These are phyloP conservation scores for Somion occarium DNA, from an alignment of 1,284 basidiomycete species.

Conservation along the genomic window DNA sequence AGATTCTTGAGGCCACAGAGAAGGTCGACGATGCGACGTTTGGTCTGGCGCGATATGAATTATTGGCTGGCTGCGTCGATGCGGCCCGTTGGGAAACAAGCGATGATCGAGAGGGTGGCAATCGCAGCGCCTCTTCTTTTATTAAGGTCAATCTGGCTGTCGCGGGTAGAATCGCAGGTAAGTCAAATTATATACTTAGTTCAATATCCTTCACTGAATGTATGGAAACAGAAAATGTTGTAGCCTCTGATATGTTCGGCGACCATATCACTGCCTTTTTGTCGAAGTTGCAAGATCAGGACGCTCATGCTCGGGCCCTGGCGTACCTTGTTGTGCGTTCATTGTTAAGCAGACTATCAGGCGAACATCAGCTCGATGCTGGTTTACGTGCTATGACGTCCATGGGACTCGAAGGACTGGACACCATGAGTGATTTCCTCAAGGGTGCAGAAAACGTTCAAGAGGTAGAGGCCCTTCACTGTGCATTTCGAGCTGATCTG, in stretches of 20 bases:
- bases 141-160: constrained; percentile 47
- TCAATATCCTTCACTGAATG: background rate
- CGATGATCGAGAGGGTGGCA: constrained; percentile 29
- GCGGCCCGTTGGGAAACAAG: constrained; percentile 32
- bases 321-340: constrained; percentile 55
- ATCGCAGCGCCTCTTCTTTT: constrained; percentile 37
- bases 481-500: background rate
- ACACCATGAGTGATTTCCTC: constrained; percentile 40
- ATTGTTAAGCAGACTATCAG: constrained; percentile 49
- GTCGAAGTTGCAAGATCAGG: constrained; percentile 41
- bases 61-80: constrained; percentile 44
- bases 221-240: constrained; percentile 64
- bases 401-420: constrained; percentile 41
- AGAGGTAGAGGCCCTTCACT: constrained; percentile 33
- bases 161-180: constrained; percentile 60
- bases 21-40: constrained; percentile 16
- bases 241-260: constrained; percentile 40
- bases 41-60: constrained; percentile 30
- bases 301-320: constrained; percentile 51
- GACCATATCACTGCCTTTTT: constrained; percentile 40
- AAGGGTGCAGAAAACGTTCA: constrained; percentile 34
- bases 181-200: constrained; percentile 19
- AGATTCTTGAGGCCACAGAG: constrained; percentile 38
- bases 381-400: constrained; percentile 45
- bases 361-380: constrained; percentile 50